Percentiles rank a stretch among this genome's conserved stretches.
Evolutionary conservation across 1,284 basidiomycete genomes (phyloP).

Genomic region (Flammula alnicola): DNA sequence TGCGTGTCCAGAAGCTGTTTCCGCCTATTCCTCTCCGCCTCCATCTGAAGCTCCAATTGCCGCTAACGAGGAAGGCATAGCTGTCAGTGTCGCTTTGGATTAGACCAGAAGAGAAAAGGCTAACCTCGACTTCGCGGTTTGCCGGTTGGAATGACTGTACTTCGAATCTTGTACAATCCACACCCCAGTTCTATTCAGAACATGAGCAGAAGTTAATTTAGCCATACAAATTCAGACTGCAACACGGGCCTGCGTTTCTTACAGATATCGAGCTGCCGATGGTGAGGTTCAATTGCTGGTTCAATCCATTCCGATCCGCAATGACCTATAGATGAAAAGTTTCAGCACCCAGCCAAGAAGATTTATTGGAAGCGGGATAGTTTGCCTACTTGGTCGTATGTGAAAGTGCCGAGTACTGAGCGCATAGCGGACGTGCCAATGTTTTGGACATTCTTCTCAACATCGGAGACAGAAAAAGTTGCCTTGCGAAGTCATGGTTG

Average conservation of each 20-base stretch:
- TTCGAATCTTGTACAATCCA: conserved; percentile 58
- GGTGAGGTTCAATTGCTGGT: conserved; percentile 47
- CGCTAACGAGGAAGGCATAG: conserved; percentile 32
- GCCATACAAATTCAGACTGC: no score
- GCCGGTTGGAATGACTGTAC: conserved; percentile 57
- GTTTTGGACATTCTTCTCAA: conserved; percentile 49
- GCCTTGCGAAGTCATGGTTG: no score
- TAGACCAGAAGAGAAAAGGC: conserved; percentile 9
- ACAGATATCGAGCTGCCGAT: conserved; percentile 53
- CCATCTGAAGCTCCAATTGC: conserved; percentile 61
- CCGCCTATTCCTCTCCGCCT: conserved; percentile 55
- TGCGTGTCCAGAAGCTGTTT: conserved; percentile 61
- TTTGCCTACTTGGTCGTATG: conserved; percentile 42
- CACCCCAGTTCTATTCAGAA: conserved; percentile 51
- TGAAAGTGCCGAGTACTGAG: conserved; percentile 52
- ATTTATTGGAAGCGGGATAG: not conserved
- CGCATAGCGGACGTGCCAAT: conserved; percentile 57
- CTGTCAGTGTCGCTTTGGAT: not conserved
- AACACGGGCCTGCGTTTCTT: no score
- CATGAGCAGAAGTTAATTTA: not conserved
- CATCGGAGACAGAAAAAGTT: conserved; percentile 52
- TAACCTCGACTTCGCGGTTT: conserved; percentile 54
- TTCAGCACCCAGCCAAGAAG: conserved; percentile 14
- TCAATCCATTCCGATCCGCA: conserved; percentile 54
- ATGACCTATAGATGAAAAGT: conserved; percentile 43